phyloP scores from a whole-genome alignment of 441 rosid genomes.

The Gossypium davidsonii region DNA sequence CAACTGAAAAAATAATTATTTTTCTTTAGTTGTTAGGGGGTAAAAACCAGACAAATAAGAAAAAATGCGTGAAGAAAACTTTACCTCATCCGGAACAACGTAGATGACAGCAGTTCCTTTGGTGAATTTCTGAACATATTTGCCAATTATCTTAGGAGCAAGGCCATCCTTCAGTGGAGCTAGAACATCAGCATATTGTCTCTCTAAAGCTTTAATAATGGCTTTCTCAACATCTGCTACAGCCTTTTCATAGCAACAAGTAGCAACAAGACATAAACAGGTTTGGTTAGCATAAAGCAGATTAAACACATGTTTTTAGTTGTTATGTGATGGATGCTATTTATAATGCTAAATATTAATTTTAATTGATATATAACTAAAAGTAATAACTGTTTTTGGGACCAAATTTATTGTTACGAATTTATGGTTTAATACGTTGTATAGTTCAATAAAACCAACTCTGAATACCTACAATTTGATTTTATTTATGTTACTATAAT shows the following conservation, averaged over 20 bases:
- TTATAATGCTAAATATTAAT: too few relatives aligned
- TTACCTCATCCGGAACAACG: slow-evolving; percentile 74
- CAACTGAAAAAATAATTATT: slow-evolving; percentile 38
- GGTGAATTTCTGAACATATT: slow-evolving; percentile 79
- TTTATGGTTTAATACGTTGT: too few relatives aligned
- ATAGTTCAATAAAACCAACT: too few relatives aligned
- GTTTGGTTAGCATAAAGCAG: background rate
- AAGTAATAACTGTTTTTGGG: too few relatives aligned
- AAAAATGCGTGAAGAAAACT: background rate
- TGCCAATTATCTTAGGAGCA: slow-evolving; percentile 64
- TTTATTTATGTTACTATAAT: too few relatives aligned
- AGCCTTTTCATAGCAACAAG: slow-evolving; percentile 43
- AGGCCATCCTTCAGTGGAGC: slow-evolving; percentile 71
- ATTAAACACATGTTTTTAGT: background rate
- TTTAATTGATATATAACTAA: too few relatives aligned
- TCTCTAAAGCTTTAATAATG: slow-evolving; percentile 65
- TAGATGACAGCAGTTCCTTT: slow-evolving; percentile 63
- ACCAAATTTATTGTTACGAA: too few relatives aligned
- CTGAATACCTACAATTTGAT: too few relatives aligned
- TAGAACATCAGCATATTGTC: slow-evolving; percentile 72
- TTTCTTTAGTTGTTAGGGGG: background rate
- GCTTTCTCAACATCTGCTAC: slow-evolving; percentile 81
- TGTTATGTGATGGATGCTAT: too few relatives aligned
- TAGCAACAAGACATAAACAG: background rate
- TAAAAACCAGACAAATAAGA: background rate